Conservation (phyloP, 768 basidiomycete genomes). For the Leccinellum luteum region DNA sequence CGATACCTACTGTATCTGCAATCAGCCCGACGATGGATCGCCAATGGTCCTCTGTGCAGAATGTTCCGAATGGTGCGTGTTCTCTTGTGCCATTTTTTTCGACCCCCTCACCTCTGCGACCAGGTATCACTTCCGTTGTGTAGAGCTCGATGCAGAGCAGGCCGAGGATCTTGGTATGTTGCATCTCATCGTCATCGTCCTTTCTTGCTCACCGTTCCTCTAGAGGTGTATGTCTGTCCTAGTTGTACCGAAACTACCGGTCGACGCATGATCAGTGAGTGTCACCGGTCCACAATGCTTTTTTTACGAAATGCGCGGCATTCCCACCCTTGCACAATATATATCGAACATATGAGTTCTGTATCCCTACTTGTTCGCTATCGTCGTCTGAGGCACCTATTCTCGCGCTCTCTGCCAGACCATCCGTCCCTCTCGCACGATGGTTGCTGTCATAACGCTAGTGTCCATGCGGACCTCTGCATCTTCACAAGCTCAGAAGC, state of each 20-base stretch:
- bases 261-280: conserved; percentile 77
- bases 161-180: conserved; percentile 80
- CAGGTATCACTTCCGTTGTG: conserved; percentile 86
- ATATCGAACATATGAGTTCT: conserved; percentile 37
- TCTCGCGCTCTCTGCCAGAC: conserved; percentile 33
- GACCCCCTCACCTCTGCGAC: conserved; percentile 8
- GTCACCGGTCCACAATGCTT: conserved; percentile 34
- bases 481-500: conserved; percentile 33
- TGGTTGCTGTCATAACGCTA: conserved; percentile 33
- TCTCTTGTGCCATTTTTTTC: neutral
- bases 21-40: conserved; percentile 68
- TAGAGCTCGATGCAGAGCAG: conserved; percentile 56
- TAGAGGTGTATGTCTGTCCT: conserved; percentile 61
- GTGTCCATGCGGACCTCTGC: conserved; percentile 30
- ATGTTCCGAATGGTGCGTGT: conserved; percentile 68
- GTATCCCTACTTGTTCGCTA: conserved; percentile 36
- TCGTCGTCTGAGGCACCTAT: conserved; percentile 32
- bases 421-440: conserved; percentile 28
- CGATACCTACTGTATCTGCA: conserved; percentile 55
- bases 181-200: neutral
- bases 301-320: conserved; percentile 25
- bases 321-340: conserved; percentile 30
- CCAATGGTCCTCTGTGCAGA: conserved; percentile 77
- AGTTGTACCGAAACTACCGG: conserved; percentile 60
- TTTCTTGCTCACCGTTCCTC: conserved; percentile 14